Evolutionary conservation across 169 alveolate genomes (phyloP), one percentile per base, ranked within the genome.

Genomic region (Babesia caballi): DNA sequence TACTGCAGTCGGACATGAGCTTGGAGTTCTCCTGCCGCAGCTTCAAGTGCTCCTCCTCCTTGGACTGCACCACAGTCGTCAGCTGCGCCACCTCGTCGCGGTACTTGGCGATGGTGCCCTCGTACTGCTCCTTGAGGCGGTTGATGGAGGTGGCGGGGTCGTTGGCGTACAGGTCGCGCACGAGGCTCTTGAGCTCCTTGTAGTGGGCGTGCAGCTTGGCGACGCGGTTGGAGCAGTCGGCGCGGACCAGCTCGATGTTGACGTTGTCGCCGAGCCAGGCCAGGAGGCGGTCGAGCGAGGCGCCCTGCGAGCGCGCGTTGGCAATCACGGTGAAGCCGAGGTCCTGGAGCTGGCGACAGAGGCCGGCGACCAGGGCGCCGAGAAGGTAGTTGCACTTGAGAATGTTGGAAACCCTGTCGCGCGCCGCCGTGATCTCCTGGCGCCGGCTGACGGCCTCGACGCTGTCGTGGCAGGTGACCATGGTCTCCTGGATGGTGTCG

Each of bases 1-100:
- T 23, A 2, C 82, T 19, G 42, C 81, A 67, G 74, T 77, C 85
- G 3, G 80, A 35, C 73, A 66, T 44, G 44, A 77, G 66, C 51
- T 57, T 66, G 21, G 65, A 30, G 66, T 77, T 77, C 49, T 77
- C 85, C n/a, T 44, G 54, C 38, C 41, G 15, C 49, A 77, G 66
- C 36, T 36, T n/a, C 32, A 25, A 2, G 4, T 54, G 68, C 19
- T 53, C 78, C 21, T 53, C 56, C 32, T 67, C 78, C 41, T 53
- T 67, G 9, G 56, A 27, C 35, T 67, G 52, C 1, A 54, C 23
- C 30, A 67, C 19, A 7, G 28, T 32, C 1, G 57, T 8, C 52
- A 67, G 33, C 59, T 67, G 69, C 53, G 38, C 78, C 0, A 67
- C 7, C 51, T 67, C 38, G 15, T 9, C 32, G 41, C 38, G 56